These are phyloP conservation scores for Lichtheimia ramosa DNA, from an alignment of 371 early-diverging fungal genomes.

Conservation along the genomic window DNA sequence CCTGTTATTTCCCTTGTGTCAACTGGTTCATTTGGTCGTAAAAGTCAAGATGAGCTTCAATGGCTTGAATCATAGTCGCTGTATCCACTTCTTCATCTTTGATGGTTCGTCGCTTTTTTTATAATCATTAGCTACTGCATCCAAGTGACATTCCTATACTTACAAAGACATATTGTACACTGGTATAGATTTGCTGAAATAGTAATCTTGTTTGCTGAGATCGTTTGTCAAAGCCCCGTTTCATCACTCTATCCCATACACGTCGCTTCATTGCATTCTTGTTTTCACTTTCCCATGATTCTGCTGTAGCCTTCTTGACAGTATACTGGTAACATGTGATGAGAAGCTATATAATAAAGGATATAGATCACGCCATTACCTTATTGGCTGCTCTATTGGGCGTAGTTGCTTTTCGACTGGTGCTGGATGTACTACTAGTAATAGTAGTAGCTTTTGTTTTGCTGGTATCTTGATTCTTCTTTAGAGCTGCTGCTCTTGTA, in stretches of 20 bases:
- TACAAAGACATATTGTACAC: conserved; percentile 17
- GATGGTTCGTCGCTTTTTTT: conserved; percentile 1
- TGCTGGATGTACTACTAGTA: not conserved
- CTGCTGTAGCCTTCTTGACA: conserved; percentile 4
- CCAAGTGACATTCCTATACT: not conserved
- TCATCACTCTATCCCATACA: conserved; percentile 13
- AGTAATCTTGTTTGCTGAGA: conserved; percentile 9
- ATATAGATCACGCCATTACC: not conserved
- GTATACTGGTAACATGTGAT: not conserved
- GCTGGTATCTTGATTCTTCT: not conserved
- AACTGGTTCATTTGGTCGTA: conserved; percentile 1
- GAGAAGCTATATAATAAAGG: not conserved
- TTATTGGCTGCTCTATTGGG: not conserved
- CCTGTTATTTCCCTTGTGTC: not conserved
- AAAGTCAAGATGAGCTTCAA: conserved; percentile 5
- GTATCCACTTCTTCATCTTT: conserved; percentile 7
- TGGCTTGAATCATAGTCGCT: not conserved
- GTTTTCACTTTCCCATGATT: conserved; percentile 8
- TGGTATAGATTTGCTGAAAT: conserved; percentile 15
- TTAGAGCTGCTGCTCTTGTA: not conserved
- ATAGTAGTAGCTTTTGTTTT: not conserved
- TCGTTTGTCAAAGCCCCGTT: conserved; percentile 12
- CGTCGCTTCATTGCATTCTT: conserved; percentile 4
- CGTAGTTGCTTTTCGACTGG: not conserved
- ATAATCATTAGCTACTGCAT: not conserved